Evolutionary conservation across 164 flowering plant species (phyloP), one percentile per base, ranked within the genome.

Genomic region (Euptelea pleiosperma): DNA sequence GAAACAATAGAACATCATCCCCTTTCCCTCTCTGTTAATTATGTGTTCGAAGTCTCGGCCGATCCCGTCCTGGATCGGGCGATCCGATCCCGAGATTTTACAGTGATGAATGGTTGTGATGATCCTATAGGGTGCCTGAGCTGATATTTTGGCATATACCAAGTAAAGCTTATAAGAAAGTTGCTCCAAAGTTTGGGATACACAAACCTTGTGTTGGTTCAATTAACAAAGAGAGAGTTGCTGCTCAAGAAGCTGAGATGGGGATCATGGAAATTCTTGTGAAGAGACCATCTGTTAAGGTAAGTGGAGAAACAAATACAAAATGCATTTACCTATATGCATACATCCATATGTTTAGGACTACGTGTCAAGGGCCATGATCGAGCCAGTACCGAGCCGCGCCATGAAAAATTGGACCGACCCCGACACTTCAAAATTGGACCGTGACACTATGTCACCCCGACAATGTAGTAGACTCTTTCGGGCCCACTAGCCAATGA

Each of bases 61-160:
- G n/a, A n/a, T n/a, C n/a, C n/a, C n/a, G n/a, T n/a, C n/a, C n/a
- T n/a, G n/a, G n/a, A n/a, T n/a, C n/a, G n/a, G n/a, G n/a, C n/a
- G n/a, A n/a, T n/a, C n/a, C n/a, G n/a, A n/a, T n/a, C n/a, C n/a
- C n/a, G n/a, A n/a, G n/a, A n/a, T n/a, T n/a, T n/a, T n/a, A n/a
- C n/a, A n/a, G n/a, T n/a, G n/a, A n/a, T n/a, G n/a, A n/a, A n/a
- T n/a, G n/a, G n/a, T n/a, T n/a, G n/a, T 55, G 1, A 4, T 4
- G 16, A 37, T 70, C 18, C 18, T 41, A 35, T 73, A 89, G 98
- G 72, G 65, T 89, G 7, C 89, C 98, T 10, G 96, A 91, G 74
- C 57, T 91, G 18, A 58, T 91, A 16, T 91, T 91, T 65, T 86
- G 98, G 98, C 98, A 91, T 50, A 85, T 91, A 70, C 98, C 95